Evolutionary conservation across 2,329 filamentous ascomycete genomes (phyloP), one percentile per base, ranked within the genome.

Genomic region (Hirsutella rhossiliensis): DNA sequence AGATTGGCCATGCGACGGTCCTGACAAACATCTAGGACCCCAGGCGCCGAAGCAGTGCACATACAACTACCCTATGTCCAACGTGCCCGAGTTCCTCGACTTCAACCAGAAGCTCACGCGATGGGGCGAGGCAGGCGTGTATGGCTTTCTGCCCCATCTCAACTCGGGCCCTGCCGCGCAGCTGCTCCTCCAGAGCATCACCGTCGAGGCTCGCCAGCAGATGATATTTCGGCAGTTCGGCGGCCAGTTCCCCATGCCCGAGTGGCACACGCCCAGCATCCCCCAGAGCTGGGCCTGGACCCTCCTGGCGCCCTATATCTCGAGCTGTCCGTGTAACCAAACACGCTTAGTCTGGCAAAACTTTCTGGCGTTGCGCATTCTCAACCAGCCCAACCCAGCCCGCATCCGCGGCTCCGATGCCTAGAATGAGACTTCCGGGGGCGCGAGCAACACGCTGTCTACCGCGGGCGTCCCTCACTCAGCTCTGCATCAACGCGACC

Each of bases 211-310:
- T 0, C 80, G 86, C 0, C 87, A 94, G 66, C 84, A 94, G 65
- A 71, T 89, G 68, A 80, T 85, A 51, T 92, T 92, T 71, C 80
- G 87, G 18, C 86, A 92, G 58, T 87, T 92, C 59, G 73, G 78
- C 30, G 87, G 86, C 15, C 73, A 87, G 7, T 84, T 85, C 62
- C 82, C 87, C 19, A 86, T 87, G 82, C 83, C 85, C 0, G 82
- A 84, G 11, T 92, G 84, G 84, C 88, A 90, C 57, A 79, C 86
- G 54, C 71, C 78, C 6, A 84, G 84, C 36, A 80, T 90, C 20
- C 86, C 85, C 0, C 87, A 94, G 60, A 86, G 81, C 0, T 94
- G 87, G 85, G 77, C 80, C 0, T 94, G 87, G 87, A 84, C 85
- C 0, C 71, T 87, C 19, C 69, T 92, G 5, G 85, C 87, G 0